Conservation (phyloP, 352 stramenopile genomes). For the Peronospora destructor region DNA sequence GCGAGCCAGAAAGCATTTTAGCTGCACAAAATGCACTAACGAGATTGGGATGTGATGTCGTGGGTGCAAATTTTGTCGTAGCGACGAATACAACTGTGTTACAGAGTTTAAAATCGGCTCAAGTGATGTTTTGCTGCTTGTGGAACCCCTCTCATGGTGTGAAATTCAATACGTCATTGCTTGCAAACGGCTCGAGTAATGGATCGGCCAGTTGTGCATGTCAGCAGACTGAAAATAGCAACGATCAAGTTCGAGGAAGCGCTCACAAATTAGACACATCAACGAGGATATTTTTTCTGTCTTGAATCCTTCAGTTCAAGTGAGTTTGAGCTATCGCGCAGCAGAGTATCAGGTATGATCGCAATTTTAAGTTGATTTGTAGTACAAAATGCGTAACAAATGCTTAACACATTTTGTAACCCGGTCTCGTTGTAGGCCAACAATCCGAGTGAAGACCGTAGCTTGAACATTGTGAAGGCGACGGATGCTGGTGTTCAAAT, state of each 20-base stretch:
- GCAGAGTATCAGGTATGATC: slow-evolving; percentile 49
- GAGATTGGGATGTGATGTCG: slow-evolving; percentile 36
- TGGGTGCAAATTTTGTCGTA: slow-evolving; percentile 44
- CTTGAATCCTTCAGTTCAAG: slow-evolving; percentile 16
- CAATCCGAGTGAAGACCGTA: slow-evolving; percentile 58
- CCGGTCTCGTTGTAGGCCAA: slow-evolving; percentile 34
- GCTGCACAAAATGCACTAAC: slow-evolving; percentile 39
- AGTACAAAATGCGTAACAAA: too few relatives aligned
- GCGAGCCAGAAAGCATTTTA: slow-evolving; percentile 34
- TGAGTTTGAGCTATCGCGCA: slow-evolving; percentile 33
- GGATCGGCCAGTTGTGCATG: slow-evolving; percentile 2
- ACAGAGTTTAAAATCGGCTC: slow-evolving; percentile 27
- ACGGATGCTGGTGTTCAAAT: slow-evolving; percentile 35
- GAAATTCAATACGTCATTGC: slow-evolving; percentile 17
- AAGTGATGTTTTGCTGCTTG: slow-evolving; percentile 39
- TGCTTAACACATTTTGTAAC: background rate
- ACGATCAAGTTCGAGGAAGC: slow-evolving; percentile 16
- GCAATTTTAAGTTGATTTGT: too few relatives aligned
- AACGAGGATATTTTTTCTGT: slow-evolving; percentile 8
- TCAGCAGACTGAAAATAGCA: slow-evolving; percentile 11
- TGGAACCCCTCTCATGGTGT: slow-evolving; percentile 38
- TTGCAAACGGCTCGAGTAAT: background rate
- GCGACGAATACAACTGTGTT: slow-evolving; percentile 34
- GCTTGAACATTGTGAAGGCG: slow-evolving; percentile 41
- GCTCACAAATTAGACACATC: slow-evolving; percentile 1